Conservation (phyloP, 768 basidiomycete genomes). For the Russula emetica region DNA sequence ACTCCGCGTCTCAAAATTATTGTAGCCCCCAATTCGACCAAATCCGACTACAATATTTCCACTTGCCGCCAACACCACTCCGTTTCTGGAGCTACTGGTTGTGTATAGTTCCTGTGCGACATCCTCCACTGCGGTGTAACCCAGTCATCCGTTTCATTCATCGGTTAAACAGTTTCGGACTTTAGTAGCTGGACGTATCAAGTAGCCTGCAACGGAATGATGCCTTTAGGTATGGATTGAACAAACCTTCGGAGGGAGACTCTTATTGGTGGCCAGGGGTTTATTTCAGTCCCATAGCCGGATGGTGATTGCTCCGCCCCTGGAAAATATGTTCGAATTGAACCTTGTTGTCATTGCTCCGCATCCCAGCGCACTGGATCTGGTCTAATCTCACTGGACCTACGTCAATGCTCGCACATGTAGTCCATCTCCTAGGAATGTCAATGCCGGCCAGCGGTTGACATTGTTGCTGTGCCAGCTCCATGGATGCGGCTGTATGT, state of each 20-base stretch:
- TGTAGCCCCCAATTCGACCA: not conserved
- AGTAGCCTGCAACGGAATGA: not conserved
- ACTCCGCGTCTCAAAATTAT: not conserved
- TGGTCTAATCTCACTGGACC: not conserved
- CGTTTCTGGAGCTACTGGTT: not conserved
- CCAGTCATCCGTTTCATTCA: not conserved
- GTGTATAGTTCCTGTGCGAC: not conserved
- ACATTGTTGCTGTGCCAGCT: slow-evolving; percentile 5
- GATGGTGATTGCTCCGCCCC: not conserved
- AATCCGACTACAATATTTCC: slow-evolving; percentile 3
- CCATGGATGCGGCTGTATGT: slow-evolving; percentile 16
- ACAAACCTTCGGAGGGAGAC: not conserved
- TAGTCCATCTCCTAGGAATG: slow-evolving; percentile 3
- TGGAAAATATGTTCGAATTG: slow-evolving; percentile 2
- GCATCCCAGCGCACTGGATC: not conserved
- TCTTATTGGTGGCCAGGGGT: not conserved
- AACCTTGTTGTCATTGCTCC: not conserved
- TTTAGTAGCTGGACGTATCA: not conserved
- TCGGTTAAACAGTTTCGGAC: not conserved
- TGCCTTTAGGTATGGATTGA: not conserved
- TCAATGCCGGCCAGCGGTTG: not conserved
- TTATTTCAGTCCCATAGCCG: slow-evolving; percentile 4
- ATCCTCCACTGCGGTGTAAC: not conserved
- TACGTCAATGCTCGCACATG: not conserved
- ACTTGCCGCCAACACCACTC: not conserved